A percentile compares a stretch with the other conserved stretches of the same genome.
Evolutionary conservation across 768 basidiomycete species (phyloP).

Genomic region (Cystofilobasidium macerans): DNA sequence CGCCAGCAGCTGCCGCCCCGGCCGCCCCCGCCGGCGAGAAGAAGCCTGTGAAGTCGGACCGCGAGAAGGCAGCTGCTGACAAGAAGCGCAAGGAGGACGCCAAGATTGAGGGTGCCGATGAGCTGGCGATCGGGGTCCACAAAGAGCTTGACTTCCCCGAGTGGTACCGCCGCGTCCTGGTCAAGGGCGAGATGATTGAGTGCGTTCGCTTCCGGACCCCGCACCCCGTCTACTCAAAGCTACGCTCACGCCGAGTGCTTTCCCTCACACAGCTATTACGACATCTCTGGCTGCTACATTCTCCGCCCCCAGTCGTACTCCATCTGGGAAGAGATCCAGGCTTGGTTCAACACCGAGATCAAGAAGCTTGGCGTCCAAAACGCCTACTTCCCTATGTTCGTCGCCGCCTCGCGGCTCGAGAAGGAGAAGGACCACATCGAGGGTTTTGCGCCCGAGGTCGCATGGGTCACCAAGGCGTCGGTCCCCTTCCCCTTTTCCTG

Average conservation of each 20-base stretch:
- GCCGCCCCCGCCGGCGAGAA: constrained; percentile 17
- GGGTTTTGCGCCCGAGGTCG: constrained; percentile 97
- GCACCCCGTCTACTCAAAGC: no score
- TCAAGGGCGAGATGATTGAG: constrained; percentile 97
- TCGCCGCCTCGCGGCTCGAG: constrained; percentile 81
- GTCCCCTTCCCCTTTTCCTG: constrained; percentile 35
- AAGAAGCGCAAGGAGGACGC: constrained; percentile 32
- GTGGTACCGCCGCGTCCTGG: constrained; percentile 90
- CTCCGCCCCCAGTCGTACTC: constrained; percentile 94
- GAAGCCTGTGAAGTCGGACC: constrained; percentile 16
- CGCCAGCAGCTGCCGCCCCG: constrained; percentile 32
- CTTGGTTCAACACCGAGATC: constrained; percentile 86
- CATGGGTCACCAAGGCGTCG: constrained; percentile 97
- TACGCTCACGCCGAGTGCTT: no score
- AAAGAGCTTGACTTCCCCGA: constrained; percentile 89
- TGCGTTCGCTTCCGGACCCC: no score
- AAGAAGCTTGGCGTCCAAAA: constrained; percentile 92
- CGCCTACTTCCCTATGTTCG: constrained; percentile 98
- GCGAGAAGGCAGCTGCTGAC: constrained; percentile 19
- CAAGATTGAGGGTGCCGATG: constrained; percentile 75
- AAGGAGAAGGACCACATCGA: constrained; percentile 97
- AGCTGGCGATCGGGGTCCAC: constrained; percentile 87
- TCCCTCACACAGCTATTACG: constrained; percentile 58
- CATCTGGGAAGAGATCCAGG: constrained; percentile 95
- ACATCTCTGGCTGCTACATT: constrained; percentile 96